These are phyloP conservation scores for Scytalidium sp. DNA, from an alignment of 2,329 filamentous ascomycete species.

Conservation along the genomic window DNA sequence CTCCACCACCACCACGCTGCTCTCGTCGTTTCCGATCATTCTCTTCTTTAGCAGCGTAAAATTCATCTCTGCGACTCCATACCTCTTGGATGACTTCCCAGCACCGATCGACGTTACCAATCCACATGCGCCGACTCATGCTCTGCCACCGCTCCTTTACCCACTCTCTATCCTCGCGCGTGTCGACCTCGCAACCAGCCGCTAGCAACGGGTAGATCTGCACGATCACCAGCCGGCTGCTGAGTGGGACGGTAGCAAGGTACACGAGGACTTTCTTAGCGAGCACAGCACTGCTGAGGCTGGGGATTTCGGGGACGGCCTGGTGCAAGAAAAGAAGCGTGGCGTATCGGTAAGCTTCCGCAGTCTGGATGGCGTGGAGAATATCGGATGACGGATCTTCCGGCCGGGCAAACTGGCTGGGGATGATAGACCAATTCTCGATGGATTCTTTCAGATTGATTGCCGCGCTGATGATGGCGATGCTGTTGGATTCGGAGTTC, in stretches of 20 bases:
- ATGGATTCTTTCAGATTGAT: constrained; percentile 58
- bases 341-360: constrained; percentile 65
- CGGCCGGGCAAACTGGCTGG: constrained; percentile 51
- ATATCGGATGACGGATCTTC: constrained; percentile 62
- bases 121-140: constrained; percentile 60
- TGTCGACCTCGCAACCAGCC: constrained; percentile 61
- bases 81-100: constrained; percentile 64
- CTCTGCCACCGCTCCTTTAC: constrained; percentile 59
- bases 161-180: constrained; percentile 60
- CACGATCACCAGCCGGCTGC: constrained; percentile 61
- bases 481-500: constrained; percentile 47
- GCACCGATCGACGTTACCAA: constrained; percentile 66
- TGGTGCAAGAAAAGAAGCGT: constrained; percentile 65
- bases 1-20: neutral
- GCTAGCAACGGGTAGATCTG: constrained; percentile 69
- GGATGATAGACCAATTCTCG: constrained; percentile 58
- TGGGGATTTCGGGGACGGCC: constrained; percentile 66
- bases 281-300: constrained; percentile 51
- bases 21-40: constrained; percentile 9
- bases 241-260: constrained; percentile 60
- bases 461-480: constrained; percentile 59
- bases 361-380: constrained; percentile 63
- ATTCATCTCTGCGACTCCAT: constrained; percentile 59
- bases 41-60: constrained; percentile 16
- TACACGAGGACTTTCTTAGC: constrained; percentile 60